Percentiles rank a stretch among this genome's conserved stretches.
phyloP scores from a whole-genome alignment of 345 rosid genomes.

The Rubroshorea leprosula region DNA sequence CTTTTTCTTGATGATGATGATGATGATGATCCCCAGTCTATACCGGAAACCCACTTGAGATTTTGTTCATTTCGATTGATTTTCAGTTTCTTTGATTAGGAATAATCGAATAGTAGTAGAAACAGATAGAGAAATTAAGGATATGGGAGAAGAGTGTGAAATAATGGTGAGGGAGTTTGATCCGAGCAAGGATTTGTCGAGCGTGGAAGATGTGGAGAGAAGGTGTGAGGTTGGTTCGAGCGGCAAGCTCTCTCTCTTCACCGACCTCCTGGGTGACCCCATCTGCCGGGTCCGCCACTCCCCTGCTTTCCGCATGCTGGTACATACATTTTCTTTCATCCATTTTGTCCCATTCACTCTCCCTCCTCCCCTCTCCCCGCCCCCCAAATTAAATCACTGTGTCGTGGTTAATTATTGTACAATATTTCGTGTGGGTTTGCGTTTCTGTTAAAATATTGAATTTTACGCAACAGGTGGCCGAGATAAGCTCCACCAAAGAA shows the following conservation, averaged over 20 bases:
- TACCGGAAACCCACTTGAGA: too few species aligned
- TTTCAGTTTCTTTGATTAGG: too few species aligned
- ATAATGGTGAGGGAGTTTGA: slow-evolving; percentile 70
- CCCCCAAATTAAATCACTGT: neutral
- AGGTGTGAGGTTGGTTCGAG: slow-evolving; percentile 86
- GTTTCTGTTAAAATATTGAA: too few species aligned
- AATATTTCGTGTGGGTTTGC: too few species aligned
- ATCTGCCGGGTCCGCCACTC: slow-evolving; percentile 97
- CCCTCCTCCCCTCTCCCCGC: neutral
- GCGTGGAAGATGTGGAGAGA: slow-evolving; percentile 75
- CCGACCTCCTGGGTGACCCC: slow-evolving; percentile 98
- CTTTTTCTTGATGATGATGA: slow-evolving; percentile 18
- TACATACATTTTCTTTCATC: slow-evolving; percentile 7
- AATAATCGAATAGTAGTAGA: neutral
- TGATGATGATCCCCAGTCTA: too few species aligned
- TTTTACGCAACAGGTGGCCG: slow-evolving; percentile 64
- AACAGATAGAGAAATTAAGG: neutral
- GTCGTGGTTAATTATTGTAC: too few species aligned
- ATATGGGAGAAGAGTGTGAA: slow-evolving; percentile 25
- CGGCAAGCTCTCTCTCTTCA: slow-evolving; percentile 70
- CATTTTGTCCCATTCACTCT: neutral
- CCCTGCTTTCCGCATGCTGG: slow-evolving; percentile 97
- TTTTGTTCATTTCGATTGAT: too few species aligned
- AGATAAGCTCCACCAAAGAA: slow-evolving; percentile 41
- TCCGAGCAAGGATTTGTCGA: slow-evolving; percentile 41